These are phyloP conservation scores for Fusarium citri DNA, from an alignment of 2,329 filamentous ascomycete genomes.

Conservation along the genomic window DNA sequence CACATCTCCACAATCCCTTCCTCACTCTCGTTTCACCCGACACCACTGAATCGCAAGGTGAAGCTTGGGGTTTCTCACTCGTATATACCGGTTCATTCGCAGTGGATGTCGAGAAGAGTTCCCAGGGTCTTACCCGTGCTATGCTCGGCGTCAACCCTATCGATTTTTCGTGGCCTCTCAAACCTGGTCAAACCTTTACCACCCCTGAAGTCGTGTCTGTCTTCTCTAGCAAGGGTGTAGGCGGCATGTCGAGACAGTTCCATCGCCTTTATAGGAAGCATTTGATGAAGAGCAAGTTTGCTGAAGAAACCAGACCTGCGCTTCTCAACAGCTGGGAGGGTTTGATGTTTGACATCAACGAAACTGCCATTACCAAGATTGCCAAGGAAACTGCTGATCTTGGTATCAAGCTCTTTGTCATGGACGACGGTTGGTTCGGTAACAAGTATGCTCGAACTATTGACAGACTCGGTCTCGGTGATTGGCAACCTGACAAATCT, in stretches of 20 bases:
- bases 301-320: slow-evolving; percentile 62
- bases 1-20: slow-evolving; percentile 74
- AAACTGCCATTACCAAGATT: slow-evolving; percentile 65
- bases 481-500: slow-evolving; percentile 69
- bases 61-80: slow-evolving; percentile 73
- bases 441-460: slow-evolving; percentile 66
- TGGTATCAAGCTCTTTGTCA: slow-evolving; percentile 71
- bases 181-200: slow-evolving; percentile 66
- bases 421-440: slow-evolving; percentile 77
- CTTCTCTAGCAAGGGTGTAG: slow-evolving; percentile 68
- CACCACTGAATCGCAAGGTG: slow-evolving; percentile 70
- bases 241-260: slow-evolving; percentile 71
- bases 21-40: slow-evolving; percentile 66
- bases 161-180: slow-evolving; percentile 69
- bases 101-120: slow-evolving; percentile 70
- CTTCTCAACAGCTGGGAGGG: slow-evolving; percentile 77
- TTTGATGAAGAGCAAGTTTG: slow-evolving; percentile 68
- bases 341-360: slow-evolving; percentile 67
- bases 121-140: slow-evolving; percentile 70
- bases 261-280: slow-evolving; percentile 72
- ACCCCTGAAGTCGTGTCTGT: slow-evolving; percentile 73
- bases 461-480: slow-evolving; percentile 69
- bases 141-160: slow-evolving; percentile 70
- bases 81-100: slow-evolving; percentile 73
- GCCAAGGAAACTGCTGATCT: slow-evolving; percentile 68